phyloP scores from a whole-genome alignment of 805 yeast species.

The Pichia heedii region DNA sequence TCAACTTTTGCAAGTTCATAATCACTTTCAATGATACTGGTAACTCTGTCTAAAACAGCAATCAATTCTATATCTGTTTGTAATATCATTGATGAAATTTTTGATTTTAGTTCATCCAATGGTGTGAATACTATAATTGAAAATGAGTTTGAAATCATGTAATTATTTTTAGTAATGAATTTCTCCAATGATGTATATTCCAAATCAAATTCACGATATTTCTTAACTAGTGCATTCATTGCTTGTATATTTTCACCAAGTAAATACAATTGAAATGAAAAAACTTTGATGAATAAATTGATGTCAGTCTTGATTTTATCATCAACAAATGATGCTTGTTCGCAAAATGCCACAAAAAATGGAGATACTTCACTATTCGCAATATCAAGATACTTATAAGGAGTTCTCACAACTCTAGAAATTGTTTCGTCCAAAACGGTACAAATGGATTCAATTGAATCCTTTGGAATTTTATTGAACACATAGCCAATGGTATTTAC shows the following conservation, averaged over 20 bases:
- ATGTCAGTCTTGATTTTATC: conserved; percentile 19
- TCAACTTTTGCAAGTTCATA: conserved; percentile 16
- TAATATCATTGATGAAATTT: conserved; percentile 29
- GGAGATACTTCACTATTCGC: conserved; percentile 38
- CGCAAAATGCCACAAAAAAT: conserved; percentile 47
- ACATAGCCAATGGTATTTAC: conserved; percentile 35
- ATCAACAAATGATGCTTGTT: conserved; percentile 57
- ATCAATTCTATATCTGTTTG: conserved; percentile 40
- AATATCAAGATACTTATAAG: conserved; percentile 75
- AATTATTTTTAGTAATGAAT: background rate
- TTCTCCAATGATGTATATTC: conserved; percentile 20
- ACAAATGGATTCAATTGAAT: conserved; percentile 38
- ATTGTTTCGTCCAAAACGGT: conserved; percentile 66
- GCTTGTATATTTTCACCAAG: conserved; percentile 48
- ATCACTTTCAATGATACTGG: conserved; percentile 22
- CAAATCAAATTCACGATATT: conserved; percentile 12
- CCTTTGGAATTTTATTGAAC: conserved; percentile 9
- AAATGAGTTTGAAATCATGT: background rate
- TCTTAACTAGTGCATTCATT: conserved; percentile 12
- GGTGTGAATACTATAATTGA: conserved; percentile 19
- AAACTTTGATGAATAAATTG: conserved; percentile 41
- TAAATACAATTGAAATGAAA: conserved; percentile 38
- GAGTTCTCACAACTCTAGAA: conserved; percentile 60
- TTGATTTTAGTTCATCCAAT: conserved; percentile 17
- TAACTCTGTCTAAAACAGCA: conserved; percentile 34